A percentile compares a stretch with the other conserved stretches of the same genome.
Conservation (phyloP, 75 land plant genomes). For the Ceratopteris richardii region DNA sequence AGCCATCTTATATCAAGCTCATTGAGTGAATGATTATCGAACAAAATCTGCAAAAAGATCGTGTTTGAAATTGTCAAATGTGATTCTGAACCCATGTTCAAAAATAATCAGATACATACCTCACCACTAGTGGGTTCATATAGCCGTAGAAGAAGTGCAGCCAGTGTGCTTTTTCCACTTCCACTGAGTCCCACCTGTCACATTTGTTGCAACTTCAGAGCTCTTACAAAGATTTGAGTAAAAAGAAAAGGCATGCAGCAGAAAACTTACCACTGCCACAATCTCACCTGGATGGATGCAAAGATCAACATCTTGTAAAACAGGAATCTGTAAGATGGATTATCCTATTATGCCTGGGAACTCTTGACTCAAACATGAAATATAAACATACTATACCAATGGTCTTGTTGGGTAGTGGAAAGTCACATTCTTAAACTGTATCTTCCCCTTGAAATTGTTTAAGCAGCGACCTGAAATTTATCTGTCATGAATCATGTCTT, state of each 20-base stretch:
- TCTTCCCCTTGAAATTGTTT: conserved; percentile 43
- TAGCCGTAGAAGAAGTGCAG: conserved; percentile 63
- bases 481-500: too few species aligned
- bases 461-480: conserved; percentile 42
- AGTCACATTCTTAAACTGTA: conserved; percentile 60
- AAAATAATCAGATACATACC: conserved; percentile 22
- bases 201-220: not conserved
- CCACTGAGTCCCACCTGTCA: conserved; percentile 91
- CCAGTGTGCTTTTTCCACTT: conserved; percentile 84
- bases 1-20: conserved; percentile 74
- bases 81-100: not conserved
- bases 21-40: conserved; percentile 65
- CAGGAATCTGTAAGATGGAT: conserved; percentile 37
- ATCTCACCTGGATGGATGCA: conserved; percentile 66
- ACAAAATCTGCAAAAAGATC: conserved; percentile 43
- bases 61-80: not conserved
- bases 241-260: not conserved
- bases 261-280: conserved; percentile 70
- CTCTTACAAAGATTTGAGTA: too few species aligned
- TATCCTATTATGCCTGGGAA: not conserved
- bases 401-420: conserved; percentile 70
- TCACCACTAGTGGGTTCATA: conserved; percentile 80
- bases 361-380: not conserved
- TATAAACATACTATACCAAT: conserved; percentile 23
- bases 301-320: conserved; percentile 46